These are phyloP conservation scores for Cyanidioschyzon merolae DNA, from an alignment of 23 red algal species.

Conservation along the genomic window DNA sequence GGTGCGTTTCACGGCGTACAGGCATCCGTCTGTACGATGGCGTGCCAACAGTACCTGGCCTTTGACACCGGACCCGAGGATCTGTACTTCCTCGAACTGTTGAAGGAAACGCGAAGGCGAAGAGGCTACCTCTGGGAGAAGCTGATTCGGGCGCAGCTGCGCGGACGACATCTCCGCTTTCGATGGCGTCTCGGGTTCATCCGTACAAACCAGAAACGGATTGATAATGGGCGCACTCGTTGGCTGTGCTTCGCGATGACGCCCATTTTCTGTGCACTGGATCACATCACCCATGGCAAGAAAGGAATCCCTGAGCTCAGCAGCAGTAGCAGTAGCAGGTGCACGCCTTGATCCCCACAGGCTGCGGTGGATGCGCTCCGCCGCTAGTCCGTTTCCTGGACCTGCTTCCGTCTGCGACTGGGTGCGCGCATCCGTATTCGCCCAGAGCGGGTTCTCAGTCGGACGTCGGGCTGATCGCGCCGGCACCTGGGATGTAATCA, in stretches of 20 bases:
- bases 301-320: background rate
- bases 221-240: background rate
- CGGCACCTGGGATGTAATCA: background rate
- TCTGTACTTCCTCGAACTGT: slow-evolving; percentile 51
- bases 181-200: background rate
- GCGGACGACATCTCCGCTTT: background rate
- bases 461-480: background rate
- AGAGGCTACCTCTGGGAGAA: background rate
- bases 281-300: background rate
- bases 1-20: slow-evolving; percentile 85
- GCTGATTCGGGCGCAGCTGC: slow-evolving; percentile 15
- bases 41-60: slow-evolving; percentile 54
- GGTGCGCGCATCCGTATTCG: background rate
- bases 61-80: slow-evolving; percentile 69
- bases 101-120: background rate
- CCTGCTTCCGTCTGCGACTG: background rate
- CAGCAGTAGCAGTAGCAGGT: background rate
- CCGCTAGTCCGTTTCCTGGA: background rate
- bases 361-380: background rate
- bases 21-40: slow-evolving; percentile 60
- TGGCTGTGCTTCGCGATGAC: background rate
- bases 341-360: background rate
- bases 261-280: background rate
- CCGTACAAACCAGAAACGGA: slow-evolving; percentile 13
- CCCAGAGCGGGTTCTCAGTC: background rate